Conservation (phyloP, 1,284 basidiomycete species). For the Tranzscheliella williamsii region DNA sequence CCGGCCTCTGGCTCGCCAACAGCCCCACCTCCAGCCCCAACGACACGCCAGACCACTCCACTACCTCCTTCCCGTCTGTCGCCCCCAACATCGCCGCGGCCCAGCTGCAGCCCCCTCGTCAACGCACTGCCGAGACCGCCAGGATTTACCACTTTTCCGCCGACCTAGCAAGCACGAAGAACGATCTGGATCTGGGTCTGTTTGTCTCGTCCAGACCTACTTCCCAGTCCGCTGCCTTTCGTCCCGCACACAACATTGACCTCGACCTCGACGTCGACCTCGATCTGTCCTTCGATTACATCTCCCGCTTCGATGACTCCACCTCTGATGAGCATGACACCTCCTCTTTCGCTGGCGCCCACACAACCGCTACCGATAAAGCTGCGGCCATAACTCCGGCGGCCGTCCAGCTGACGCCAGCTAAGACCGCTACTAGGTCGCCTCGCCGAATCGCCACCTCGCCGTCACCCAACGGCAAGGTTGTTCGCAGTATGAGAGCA, state of each 20-base stretch:
- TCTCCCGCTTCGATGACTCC: conserved; percentile 27
- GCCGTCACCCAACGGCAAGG: conserved; percentile 16
- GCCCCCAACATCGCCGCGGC: background rate
- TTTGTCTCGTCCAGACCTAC: too few relatives aligned
- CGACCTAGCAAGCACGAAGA: conserved; percentile 8
- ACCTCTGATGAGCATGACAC: background rate
- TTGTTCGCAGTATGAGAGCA: conserved; percentile 31
- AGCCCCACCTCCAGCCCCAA: conserved; percentile 6
- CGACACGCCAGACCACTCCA: background rate
- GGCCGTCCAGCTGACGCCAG: background rate
- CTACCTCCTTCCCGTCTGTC: background rate
- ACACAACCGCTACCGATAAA: background rate
- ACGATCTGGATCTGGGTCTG: background rate
- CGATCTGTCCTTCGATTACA: conserved; percentile 47
- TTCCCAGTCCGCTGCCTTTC: background rate
- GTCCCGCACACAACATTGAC: too few relatives aligned
- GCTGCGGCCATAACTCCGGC: background rate
- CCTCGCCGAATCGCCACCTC: background rate
- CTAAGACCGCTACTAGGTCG: background rate
- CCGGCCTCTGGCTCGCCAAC: conserved; percentile 36
- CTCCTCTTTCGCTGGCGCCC: background rate
- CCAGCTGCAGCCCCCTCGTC: background rate
- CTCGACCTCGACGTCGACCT: conserved; percentile 36
- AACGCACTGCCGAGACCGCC: background rate
- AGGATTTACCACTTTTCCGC: conserved; percentile 28